Conservation (phyloP, 306 rosid genomes). For the Fragaria nilgerrensis region DNA sequence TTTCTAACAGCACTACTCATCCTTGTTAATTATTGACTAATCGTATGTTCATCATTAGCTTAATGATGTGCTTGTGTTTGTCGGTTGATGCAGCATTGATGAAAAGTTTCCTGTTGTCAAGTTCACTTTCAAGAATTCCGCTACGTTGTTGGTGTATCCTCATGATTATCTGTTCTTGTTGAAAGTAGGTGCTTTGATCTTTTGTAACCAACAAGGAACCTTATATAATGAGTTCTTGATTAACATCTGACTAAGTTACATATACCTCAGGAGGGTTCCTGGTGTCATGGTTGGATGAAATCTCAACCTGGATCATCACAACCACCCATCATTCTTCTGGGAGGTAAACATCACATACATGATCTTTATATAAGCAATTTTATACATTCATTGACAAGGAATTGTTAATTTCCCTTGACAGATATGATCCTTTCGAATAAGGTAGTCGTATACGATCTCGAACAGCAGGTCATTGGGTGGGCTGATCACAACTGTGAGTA, state of each 20-base stretch:
- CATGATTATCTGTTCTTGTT: conserved; percentile 64
- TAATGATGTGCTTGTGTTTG: background rate
- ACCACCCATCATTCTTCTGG: conserved; percentile 51
- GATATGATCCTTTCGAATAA: conserved; percentile 79
- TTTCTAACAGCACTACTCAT: background rate
- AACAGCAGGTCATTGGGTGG: conserved; percentile 71
- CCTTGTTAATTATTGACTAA: background rate
- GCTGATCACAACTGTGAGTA: conserved; percentile 75
- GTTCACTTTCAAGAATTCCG: conserved; percentile 55
- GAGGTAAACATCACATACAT: conserved; percentile 44
- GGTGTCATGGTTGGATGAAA: conserved; percentile 64
- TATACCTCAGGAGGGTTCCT: conserved; percentile 34
- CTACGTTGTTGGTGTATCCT: conserved; percentile 55
- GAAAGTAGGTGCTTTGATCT: conserved; percentile 34
- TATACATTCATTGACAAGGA: background rate
- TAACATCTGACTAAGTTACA: background rate
- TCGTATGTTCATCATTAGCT: background rate
- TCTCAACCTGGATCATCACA: conserved; percentile 33
- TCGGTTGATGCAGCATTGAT: conserved; percentile 53
- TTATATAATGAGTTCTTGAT: background rate
- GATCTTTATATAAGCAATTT: background rate
- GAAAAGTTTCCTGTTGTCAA: conserved; percentile 62
- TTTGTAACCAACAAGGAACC: background rate
- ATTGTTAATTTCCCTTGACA: conserved; percentile 40
- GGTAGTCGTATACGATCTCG: conserved; percentile 69